A percentile compares a stretch with the other conserved stretches of the same genome.
phyloP scores from a whole-genome alignment of 164 flowering plant species.

The Taxillus chinensis region DNA sequence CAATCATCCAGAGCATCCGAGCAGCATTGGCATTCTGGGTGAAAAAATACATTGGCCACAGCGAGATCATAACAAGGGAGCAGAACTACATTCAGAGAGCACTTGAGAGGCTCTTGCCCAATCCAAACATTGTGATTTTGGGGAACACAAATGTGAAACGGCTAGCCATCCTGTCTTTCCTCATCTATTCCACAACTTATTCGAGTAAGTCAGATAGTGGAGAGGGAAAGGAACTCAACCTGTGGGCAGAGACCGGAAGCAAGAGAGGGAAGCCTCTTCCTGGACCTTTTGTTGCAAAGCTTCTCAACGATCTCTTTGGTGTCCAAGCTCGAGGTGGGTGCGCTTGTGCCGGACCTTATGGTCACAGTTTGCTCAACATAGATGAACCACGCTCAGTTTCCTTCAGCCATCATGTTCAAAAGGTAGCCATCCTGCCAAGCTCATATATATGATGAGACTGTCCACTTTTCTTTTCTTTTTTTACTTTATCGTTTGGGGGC shows the following conservation, averaged over 20 bases:
- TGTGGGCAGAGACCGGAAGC: slow-evolving; percentile 41
- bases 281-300: slow-evolving; percentile 65
- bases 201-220: background rate
- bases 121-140: slow-evolving; percentile 40
- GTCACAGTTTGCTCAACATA: slow-evolving; percentile 45
- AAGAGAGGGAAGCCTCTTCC: slow-evolving; percentile 54
- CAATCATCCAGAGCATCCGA: slow-evolving; percentile 55
- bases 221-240: slow-evolving; percentile 9
- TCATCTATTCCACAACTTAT: slow-evolving; percentile 34
- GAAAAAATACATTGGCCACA: slow-evolving; percentile 66
- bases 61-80: slow-evolving; percentile 40
- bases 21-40: slow-evolving; percentile 77
- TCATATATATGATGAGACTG: background rate
- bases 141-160: slow-evolving; percentile 48
- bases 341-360: slow-evolving; percentile 89
- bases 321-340: slow-evolving; percentile 87
- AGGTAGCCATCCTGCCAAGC: slow-evolving; percentile 23
- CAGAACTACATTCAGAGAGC: slow-evolving; percentile 29
- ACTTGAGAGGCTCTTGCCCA: slow-evolving; percentile 46
- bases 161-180: slow-evolving; percentile 68
- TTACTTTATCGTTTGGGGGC: too few relatives aligned
- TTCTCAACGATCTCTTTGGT: slow-evolving; percentile 82
- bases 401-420: slow-evolving; percentile 34
- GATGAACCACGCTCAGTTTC: slow-evolving; percentile 33
- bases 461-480: background rate